Evolutionary conservation across 2,329 filamentous ascomycete genomes (phyloP).

Genomic region (Colletotrichum spaethianum): DNA sequence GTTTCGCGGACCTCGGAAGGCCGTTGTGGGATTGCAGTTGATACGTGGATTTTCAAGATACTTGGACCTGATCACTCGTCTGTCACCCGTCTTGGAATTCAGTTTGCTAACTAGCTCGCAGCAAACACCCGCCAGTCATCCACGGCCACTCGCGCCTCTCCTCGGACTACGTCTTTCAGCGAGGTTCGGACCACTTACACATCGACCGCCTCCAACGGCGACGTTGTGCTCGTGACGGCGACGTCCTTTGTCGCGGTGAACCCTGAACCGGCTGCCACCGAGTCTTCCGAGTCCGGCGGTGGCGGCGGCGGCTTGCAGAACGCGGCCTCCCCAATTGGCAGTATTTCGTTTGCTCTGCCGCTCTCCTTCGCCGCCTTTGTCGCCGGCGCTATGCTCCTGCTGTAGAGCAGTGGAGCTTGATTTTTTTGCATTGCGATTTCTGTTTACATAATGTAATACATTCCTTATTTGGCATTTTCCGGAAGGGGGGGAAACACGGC

Average conservation of each 20-base stretch:
- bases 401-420: constrained; percentile 13
- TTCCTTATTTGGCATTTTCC: constrained; percentile 24
- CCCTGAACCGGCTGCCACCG: constrained; percentile 51
- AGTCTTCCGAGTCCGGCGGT: constrained; percentile 38
- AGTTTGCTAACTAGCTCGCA: constrained; percentile 29
- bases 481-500: constrained; percentile 11
- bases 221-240: constrained; percentile 61
- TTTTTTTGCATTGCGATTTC: constrained; percentile 9
- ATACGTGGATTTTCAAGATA: neutral
- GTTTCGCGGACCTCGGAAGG: constrained; percentile 15
- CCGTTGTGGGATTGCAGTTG: neutral
- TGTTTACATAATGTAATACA: constrained; percentile 27
- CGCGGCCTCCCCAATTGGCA: constrained; percentile 47
- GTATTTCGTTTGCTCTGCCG: constrained; percentile 39
- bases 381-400: constrained; percentile 42
- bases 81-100: neutral
- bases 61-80: neutral
- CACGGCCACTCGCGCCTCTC: constrained; percentile 45
- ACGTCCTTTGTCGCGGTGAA: constrained; percentile 64
- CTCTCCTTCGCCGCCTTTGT: constrained; percentile 47
- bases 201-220: constrained; percentile 61
- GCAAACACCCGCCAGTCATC: constrained; percentile 49
- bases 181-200: constrained; percentile 58
- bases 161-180: constrained; percentile 53
- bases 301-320: constrained; percentile 55